phyloP scores from a whole-genome alignment of 225 moss, liverwort and hornwort species.

The Takakia lepidozioides region DNA sequence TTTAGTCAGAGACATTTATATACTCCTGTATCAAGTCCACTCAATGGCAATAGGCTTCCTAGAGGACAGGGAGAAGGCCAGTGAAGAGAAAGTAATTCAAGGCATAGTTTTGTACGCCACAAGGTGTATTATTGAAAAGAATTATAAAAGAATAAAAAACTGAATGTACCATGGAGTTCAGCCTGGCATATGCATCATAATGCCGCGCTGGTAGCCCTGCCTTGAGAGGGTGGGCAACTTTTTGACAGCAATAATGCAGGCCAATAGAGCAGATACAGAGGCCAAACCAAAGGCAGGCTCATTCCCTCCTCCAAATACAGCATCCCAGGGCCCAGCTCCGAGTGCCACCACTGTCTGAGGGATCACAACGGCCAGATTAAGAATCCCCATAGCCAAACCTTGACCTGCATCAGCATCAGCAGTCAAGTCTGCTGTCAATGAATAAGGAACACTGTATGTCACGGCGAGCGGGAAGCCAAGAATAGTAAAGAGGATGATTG shows the following conservation, averaged over 20 bases:
- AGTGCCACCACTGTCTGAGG: slow-evolving; percentile 44
- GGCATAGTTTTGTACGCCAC: too few species aligned
- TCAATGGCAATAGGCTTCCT: too few species aligned
- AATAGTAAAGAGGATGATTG: slow-evolving; percentile 37
- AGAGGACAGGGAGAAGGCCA: too few species aligned
- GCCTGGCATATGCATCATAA: too few species aligned
- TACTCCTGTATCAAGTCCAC: too few species aligned
- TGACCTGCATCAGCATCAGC: slow-evolving; percentile 55
- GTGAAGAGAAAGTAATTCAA: too few species aligned
- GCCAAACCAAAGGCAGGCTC: slow-evolving; percentile 45
- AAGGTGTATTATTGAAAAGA: too few species aligned
- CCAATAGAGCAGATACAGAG: slow-evolving; percentile 33
- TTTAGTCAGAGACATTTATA: too few species aligned
- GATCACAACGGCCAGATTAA: slow-evolving; percentile 49
- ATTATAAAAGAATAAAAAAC: too few species aligned
- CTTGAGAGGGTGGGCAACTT: slow-evolving; percentile 34
- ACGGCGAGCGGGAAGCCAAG: slow-evolving; percentile 47
- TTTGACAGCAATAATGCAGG: slow-evolving; percentile 31
- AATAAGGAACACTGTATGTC: slow-evolving; percentile 55
- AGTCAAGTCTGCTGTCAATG: slow-evolving; percentile 45
- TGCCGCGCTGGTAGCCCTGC: slow-evolving; percentile 34
- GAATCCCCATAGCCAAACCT: slow-evolving; percentile 53
- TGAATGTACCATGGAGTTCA: too few species aligned
- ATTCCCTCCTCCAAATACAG: slow-evolving; percentile 54
- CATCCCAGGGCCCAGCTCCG: slow-evolving; percentile 56